Base-by-base conservation (phyloP, 306 rosid species). In the Argentina anserina region DNA sequence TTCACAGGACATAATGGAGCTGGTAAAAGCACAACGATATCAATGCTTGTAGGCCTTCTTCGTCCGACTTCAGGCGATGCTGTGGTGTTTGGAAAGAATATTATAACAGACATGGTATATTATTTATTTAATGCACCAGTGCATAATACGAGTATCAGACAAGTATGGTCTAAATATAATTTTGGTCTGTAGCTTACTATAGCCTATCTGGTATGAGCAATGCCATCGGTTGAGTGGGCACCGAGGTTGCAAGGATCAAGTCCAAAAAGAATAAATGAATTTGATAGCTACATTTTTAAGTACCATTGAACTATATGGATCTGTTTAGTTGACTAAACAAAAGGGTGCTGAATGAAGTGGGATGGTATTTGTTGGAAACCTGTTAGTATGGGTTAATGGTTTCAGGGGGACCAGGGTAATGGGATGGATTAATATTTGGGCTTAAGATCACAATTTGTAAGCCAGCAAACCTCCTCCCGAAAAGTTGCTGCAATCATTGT, bases 1-100 rank as follows among this genome's bases (percentile, higher is more conserved):
- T n/a, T n/a, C n/a, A n/a, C 81, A 93, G 98, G 98, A 75, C 98
- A 93, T 79, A 93, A 89, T 75, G 97, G 97, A 69, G 98, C 98
- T 85, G 98, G 98, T 37, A 93, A 93, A 84, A 91, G 97, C 81
- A 93, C 98, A 13, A 89, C 98, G 41, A 91, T 93, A 75, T 89
- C 98, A 46, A 93, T 93, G 97, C 97, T 93, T 70, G 98, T 93
- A 74, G 98, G 98, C 70, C 96, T 91, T 75, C 80, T 87, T 90
- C 84, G 84, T 73, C 98, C 98, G 70, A 86, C 96, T 81, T 84
- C 91, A 36, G 98, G 98, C 80, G 98, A 93, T 83, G 98, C 98
- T 75, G 79, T 87, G 79, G 85, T 93, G 74, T 90, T 89, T 77
- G 97, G 98, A 81, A 89, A 91, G 76, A 93, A 84, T 84, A 89